Evolutionary conservation across 805 yeast species (phyloP).

Genomic region (Hanseniaspora jakobsenii): DNA sequence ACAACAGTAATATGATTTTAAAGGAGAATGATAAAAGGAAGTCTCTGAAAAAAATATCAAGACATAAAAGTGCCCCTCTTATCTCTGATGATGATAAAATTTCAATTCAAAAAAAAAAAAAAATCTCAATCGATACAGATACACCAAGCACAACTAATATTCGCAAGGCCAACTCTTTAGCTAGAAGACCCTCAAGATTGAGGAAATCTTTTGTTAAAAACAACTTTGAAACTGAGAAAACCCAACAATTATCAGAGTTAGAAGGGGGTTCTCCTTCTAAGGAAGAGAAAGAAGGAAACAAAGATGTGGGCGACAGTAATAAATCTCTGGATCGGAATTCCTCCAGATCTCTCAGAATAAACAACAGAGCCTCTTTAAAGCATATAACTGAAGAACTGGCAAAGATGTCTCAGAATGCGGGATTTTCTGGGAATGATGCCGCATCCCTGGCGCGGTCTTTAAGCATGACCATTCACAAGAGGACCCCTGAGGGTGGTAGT

Average conservation of each 20-base stretch:
- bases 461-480: conserved; percentile 47
- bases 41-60: conserved; percentile 22
- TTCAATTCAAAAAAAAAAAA: not conserved
- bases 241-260: too few species aligned
- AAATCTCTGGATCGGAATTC: too few species aligned
- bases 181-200: conserved; percentile 27
- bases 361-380: conserved; percentile 50
- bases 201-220: conserved; percentile 25
- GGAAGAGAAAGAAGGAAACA: too few species aligned
- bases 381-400: conserved; percentile 68
- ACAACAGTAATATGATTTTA: conserved; percentile 20
- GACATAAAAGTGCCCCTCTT: conserved; percentile 23
- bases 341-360: conserved; percentile 7
- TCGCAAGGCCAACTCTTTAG: conserved; percentile 19
- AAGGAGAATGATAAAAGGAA: too few species aligned
- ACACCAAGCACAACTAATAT: not conserved
- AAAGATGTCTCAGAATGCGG: conserved; percentile 61
- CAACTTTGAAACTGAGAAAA: conserved; percentile 12
- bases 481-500: too few species aligned
- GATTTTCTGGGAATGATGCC: conserved; percentile 68
- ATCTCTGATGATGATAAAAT: too few species aligned
- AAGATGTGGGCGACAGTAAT: too few species aligned
- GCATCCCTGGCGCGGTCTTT: conserved; percentile 70
- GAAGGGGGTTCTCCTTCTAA: too few species aligned
- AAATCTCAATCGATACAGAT: not conserved